Conservation (phyloP, 2,329 filamentous ascomycete species). For the Aureobasidium uvarum region DNA sequence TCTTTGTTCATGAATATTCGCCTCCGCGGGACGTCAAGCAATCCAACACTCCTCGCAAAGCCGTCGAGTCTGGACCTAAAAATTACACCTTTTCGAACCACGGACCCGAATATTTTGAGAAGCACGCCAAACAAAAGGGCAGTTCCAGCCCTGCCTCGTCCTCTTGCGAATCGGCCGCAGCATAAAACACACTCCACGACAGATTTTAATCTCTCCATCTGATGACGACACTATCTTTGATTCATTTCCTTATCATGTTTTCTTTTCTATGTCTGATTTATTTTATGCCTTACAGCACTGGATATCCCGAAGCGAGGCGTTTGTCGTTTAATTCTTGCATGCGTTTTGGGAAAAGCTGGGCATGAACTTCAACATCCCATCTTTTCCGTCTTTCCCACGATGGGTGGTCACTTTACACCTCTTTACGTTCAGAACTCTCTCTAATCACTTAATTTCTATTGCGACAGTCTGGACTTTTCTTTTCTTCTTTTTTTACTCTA, state of each 20-base stretch:
- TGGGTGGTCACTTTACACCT: neutral
- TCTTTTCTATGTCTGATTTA: slow-evolving; percentile 3
- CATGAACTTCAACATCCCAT: neutral
- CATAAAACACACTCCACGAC: slow-evolving; percentile 7
- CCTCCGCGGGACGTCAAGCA: slow-evolving; percentile 45
- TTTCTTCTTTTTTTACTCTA: neutral
- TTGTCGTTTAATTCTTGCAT: slow-evolving; percentile 8
- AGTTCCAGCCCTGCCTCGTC: slow-evolving; percentile 24
- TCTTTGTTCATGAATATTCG: slow-evolving; percentile 50
- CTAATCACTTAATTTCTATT: slow-evolving; percentile 21
- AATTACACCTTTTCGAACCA: slow-evolving; percentile 52
- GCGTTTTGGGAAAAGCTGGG: slow-evolving; percentile 7
- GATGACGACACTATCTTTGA: slow-evolving; percentile 22
- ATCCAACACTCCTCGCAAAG: slow-evolving; percentile 35
- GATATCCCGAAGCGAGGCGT: slow-evolving; percentile 27
- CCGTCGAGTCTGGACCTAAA: slow-evolving; percentile 39
- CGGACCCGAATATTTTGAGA: slow-evolving; percentile 46
- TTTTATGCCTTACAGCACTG: slow-evolving; percentile 10
- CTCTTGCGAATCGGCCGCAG: slow-evolving; percentile 13
- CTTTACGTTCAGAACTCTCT: slow-evolving; percentile 15
- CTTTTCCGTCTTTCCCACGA: slow-evolving; percentile 6
- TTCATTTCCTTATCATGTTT: neutral
- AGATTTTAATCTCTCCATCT: slow-evolving; percentile 15
- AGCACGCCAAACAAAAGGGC: slow-evolving; percentile 30
- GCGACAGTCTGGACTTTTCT: neutral